phyloP scores from a whole-genome alignment of 176 grass and related monocot genomes.

The Dendrocalamus sinicus region DNA sequence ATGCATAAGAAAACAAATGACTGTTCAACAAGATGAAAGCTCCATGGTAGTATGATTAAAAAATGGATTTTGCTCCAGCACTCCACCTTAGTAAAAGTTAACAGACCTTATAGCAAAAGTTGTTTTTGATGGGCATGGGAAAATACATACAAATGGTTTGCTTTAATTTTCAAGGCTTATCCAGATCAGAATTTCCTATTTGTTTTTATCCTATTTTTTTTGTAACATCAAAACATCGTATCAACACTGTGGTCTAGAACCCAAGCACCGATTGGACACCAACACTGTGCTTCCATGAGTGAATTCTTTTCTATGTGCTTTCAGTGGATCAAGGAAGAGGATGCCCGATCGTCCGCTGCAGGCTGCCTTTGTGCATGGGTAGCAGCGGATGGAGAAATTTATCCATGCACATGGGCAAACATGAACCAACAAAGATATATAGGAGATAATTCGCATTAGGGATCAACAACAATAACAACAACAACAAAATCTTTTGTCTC shows the following conservation, averaged over 20 bases:
- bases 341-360: background rate
- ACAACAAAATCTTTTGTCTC: too few species aligned
- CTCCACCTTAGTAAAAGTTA: background rate
- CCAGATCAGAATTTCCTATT: background rate
- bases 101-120: background rate
- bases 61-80: constrained; percentile 1
- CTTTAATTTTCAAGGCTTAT: constrained; percentile 16
- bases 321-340: background rate
- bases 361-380: constrained; percentile 5
- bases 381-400: background rate
- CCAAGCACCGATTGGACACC: background rate
- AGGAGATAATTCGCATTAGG: background rate
- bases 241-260: background rate
- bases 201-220: background rate
- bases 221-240: background rate
- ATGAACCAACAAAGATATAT: constrained; percentile 29
- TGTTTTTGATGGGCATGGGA: background rate
- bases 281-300: constrained; percentile 6
- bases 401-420: constrained; percentile 6
- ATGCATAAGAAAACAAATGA: constrained; percentile 9
- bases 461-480: too few species aligned
- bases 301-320: background rate
- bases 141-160: background rate
- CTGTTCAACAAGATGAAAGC: constrained; percentile 13
- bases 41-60: constrained; percentile 3